Evolutionary conservation across 176 grass and related monocot species (phyloP).

Genomic region (Thinopyrum elongatum): DNA sequence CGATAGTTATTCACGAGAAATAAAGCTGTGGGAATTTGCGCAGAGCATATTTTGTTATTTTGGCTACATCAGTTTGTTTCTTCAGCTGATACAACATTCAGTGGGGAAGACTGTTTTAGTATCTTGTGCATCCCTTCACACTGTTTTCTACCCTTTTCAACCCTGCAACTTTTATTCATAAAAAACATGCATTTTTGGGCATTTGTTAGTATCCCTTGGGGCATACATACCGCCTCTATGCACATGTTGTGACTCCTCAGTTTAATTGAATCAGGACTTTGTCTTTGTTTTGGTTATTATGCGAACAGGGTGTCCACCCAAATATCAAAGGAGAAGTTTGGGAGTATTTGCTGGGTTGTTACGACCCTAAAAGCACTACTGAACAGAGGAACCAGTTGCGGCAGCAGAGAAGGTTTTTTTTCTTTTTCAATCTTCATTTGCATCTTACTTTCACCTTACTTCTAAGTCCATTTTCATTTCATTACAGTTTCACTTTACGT

Average conservation of each 20-base stretch:
- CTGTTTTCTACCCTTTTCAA: too few relatives aligned
- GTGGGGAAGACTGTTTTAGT: too few relatives aligned
- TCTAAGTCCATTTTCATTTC: background rate
- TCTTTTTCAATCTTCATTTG: background rate
- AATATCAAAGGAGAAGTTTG: conserved; percentile 92
- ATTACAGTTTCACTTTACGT: background rate
- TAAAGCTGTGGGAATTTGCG: background rate
- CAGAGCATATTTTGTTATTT: background rate
- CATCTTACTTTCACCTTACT: background rate
- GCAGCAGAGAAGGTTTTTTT: conserved; percentile 66
- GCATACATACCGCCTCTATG: too few relatives aligned
- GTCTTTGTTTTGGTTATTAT: conserved; percentile 31
- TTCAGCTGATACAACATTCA: background rate
- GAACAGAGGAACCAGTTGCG: conserved; percentile 74
- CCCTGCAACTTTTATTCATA: too few relatives aligned
- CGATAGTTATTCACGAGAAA: background rate
- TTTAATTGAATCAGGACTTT: background rate
- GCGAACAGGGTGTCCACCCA: conserved; percentile 76
- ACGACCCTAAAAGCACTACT: conserved; percentile 84
- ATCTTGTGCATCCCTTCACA: too few relatives aligned
- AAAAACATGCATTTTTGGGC: too few relatives aligned
- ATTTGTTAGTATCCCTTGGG: too few relatives aligned
- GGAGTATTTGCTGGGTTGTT: conserved; percentile 96
- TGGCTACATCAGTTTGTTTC: background rate
- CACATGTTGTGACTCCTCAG: background rate